Evolutionary conservation across 1,284 basidiomycete genomes (phyloP), one percentile per base, ranked within the genome.

Genomic region (Phaffia rhodozyma): DNA sequence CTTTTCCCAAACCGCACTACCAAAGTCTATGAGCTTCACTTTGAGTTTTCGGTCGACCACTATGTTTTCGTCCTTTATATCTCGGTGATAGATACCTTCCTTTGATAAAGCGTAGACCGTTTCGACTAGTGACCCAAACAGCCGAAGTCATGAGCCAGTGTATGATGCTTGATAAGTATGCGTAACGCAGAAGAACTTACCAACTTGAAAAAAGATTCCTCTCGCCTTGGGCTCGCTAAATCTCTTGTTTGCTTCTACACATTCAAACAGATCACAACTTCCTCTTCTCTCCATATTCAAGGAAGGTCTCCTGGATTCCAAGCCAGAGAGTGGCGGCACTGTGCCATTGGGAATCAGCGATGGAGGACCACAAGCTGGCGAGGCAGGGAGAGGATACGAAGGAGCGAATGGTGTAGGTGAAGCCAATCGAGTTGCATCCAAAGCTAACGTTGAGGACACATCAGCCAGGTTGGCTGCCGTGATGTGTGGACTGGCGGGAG

Each of bases 21-120:
- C 93, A 75, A 96, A 96, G 77, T 96, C 91, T 72, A 96, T 91
- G 60, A 96, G 80, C 74, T 96, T 94, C 71, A 93, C 86, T 83
- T 87, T 72, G 63, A 86, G 77, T 67, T 86, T 76, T 61, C 78
- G 78, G 73, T 92, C 89, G 65, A 94, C 84, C 62, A 93, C 85
- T 58, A 92, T 76, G 71, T 96, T 96, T 75, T 96, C 91, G 71
- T 94, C 91, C 74, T 96, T 96, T 76, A 96, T 87, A 72, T 96
- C 91, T 59, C 91, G 86, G 73, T 96, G 91, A 27, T 83, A 84
- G 67, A 94, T 86, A 5, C 91, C 89, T 58, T 82, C 81, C 48
- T 75, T 76, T 65, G 90, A 82, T 43, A 96, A 80, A 71, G 91
- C 88, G 69, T 82, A 77, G 23, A 92, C 86, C 27, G 86, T 89